Evolutionary conservation across 805 yeast species (phyloP), one percentile per base, ranked within the genome.

Genomic region (Helenozyma rhizophorensis): DNA sequence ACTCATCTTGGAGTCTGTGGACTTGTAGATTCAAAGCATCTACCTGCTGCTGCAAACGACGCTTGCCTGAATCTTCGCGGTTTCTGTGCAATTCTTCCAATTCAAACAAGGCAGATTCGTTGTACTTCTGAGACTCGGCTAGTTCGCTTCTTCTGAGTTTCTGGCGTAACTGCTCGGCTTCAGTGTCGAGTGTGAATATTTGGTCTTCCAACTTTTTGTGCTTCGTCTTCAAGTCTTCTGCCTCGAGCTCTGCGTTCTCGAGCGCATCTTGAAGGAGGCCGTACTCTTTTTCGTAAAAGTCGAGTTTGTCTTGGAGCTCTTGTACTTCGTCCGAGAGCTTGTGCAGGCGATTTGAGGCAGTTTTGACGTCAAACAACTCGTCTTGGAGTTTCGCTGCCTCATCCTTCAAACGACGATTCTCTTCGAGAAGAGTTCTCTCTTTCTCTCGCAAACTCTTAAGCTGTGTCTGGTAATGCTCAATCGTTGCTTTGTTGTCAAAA

Each of bases 1-100:
- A 53, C 15, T 68, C 67, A 21, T 54, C 51, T 27, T 57, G 50
- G 11, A 72, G 50, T 14, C 51, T 54, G 3, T 53, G 43, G 14
- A 69, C 57, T 26, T 68, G 68, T 13, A 48, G 45, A 21, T 58
- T 60, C 34, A 70, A 47, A 4, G 53, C 48, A 10, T 58, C 60
- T 9, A 70, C 52, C 34, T 70, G 60, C 35, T 31, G 37, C 47
- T 44, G 27, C 36, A 42, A 21, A 12, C 48, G 38, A 16, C 21
- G 31, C 23, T 30, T 45, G 34, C 65, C 68, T 5, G 50, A 43
- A 23, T 52, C 51, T 21, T 45, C 39, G 15, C 44, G 48, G 36
- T 42, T 39, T 23, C 48, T 36, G 29, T 42, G 50, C 14, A 46
- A 38, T 13, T 45, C 47, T 21, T 52, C 57, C 22, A 53, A 43